phyloP scores from a whole-genome alignment of 768 basidiomycete species.

The Mycena alexandri region DNA sequence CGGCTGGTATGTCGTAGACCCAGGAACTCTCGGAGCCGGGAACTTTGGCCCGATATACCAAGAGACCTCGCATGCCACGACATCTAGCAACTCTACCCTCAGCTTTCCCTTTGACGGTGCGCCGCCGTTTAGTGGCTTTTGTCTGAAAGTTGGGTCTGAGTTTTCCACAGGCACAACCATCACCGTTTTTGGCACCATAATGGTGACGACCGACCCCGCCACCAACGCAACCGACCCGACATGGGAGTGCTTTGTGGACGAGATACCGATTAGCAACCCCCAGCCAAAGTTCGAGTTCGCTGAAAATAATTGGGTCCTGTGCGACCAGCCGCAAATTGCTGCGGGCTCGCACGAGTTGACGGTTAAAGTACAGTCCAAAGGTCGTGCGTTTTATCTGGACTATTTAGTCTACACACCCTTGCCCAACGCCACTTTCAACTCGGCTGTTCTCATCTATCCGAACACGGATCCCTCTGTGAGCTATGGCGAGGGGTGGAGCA shows the following conservation, averaged over 20 bases:
- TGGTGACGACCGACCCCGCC: constrained; percentile 5
- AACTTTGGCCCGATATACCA: constrained; percentile 33
- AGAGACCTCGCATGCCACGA: constrained; percentile 24
- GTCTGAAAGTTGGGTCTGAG: too few species aligned
- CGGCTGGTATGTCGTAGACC: constrained; percentile 24
- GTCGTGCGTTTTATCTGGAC: constrained; percentile 47
- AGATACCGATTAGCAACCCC: constrained; percentile 36
- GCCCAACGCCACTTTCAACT: constrained; percentile 2
- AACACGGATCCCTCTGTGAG: constrained; percentile 38
- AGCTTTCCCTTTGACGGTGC: constrained; percentile 29
- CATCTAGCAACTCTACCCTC: constrained; percentile 13
- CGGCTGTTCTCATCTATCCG: constrained; percentile 18
- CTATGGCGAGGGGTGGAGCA: constrained; percentile 39
- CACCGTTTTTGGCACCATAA: constrained; percentile 42
- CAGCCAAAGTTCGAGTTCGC: constrained; percentile 35
- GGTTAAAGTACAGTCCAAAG: constrained; percentile 44
- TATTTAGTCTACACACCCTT: constrained; percentile 43
- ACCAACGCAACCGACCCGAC: constrained; percentile 42
- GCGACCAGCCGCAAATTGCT: constrained; percentile 37
- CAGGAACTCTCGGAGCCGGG: constrained; percentile 9
- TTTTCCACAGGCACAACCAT: constrained; percentile 43
- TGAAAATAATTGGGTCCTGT: constrained; percentile 52
- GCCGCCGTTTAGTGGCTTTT: background rate
- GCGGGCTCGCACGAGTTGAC: constrained; percentile 44
- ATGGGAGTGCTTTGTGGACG: constrained; percentile 51